These are phyloP conservation scores for Phytopythium cucurbitacearum DNA, from an alignment of 352 stramenopile genomes.

Conservation along the genomic window DNA sequence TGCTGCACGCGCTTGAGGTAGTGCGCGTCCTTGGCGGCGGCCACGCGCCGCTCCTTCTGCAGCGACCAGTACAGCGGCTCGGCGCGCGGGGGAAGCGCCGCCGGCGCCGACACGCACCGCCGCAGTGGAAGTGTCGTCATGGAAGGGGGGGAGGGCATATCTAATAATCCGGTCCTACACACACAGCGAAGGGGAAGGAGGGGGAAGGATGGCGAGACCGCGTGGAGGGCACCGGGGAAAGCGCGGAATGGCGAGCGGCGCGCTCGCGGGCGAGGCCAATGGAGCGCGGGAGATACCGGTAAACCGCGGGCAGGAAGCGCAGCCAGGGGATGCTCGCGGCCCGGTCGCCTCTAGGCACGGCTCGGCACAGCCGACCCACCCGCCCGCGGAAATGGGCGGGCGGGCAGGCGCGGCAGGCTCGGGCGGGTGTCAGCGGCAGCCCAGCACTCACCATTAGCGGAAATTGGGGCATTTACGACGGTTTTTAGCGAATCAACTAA, in stretches of 20 bases:
- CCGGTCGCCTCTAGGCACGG: neutral
- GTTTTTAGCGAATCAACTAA: neutral
- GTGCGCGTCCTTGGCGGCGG: slow-evolving; percentile 19
- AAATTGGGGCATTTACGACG: neutral
- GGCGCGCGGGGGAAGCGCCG: slow-evolving; percentile 8
- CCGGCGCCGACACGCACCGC: slow-evolving; percentile 17
- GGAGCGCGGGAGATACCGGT: neutral
- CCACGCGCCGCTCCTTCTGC: slow-evolving; percentile 32
- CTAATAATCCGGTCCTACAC: slow-evolving; percentile 7
- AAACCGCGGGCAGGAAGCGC: neutral
- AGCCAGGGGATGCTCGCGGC: neutral
- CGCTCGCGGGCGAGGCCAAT: slow-evolving; percentile 8
- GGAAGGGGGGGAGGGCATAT: neutral
- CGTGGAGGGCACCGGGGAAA: slow-evolving; percentile 30
- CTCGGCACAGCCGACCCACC: neutral
- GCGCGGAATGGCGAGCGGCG: slow-evolving; percentile 20
- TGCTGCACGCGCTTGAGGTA: slow-evolving; percentile 46
- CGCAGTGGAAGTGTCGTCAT: slow-evolving; percentile 8
- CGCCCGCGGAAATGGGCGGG: slow-evolving; percentile 1
- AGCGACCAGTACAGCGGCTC: slow-evolving; percentile 37
- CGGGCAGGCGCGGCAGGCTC: neutral
- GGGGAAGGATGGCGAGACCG: slow-evolving; percentile 1
- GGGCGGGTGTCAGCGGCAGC: too few relatives aligned
- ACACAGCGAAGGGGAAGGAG: slow-evolving; percentile 11
- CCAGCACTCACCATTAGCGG: neutral